Conservation (phyloP, 2,329 filamentous ascomycete genomes). For the Diaporthe humulicola region DNA sequence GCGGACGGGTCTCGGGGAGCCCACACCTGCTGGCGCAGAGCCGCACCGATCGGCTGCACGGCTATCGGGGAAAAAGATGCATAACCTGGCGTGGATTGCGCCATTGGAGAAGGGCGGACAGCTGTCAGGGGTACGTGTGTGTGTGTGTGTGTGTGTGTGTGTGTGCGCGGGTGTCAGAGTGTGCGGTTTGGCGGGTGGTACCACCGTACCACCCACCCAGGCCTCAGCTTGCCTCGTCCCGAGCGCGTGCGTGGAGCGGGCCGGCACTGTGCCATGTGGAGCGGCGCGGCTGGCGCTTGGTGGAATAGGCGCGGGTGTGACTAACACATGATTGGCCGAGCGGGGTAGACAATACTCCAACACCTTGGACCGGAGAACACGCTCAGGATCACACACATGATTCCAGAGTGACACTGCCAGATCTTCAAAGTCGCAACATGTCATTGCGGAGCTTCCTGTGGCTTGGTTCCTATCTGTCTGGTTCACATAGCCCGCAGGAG, state of each 20-base stretch:
- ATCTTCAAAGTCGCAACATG: too few relatives aligned
- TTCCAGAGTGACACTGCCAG: too few relatives aligned
- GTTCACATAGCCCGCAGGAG: too few relatives aligned
- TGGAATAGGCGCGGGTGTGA: not conserved
- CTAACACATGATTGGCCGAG: not conserved
- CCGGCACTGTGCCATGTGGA: conserved; percentile 29
- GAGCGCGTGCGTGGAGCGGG: not conserved
- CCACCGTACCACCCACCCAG: conserved; percentile 15
- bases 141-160: not conserved
- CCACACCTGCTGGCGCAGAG: conserved; percentile 24
- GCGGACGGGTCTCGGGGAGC: conserved; percentile 33
- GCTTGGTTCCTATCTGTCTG: too few relatives aligned
- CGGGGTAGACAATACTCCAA: not conserved
- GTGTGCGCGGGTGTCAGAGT: too few relatives aligned
- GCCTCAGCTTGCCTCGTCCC: not conserved
- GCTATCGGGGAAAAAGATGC: conserved; percentile 38
- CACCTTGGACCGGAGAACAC: not conserved
- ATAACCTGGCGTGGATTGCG: conserved; percentile 37
- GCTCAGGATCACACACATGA: too few relatives aligned
- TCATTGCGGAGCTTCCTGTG: too few relatives aligned
- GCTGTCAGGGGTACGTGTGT: not conserved
- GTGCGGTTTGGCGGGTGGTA: conserved; percentile 2
- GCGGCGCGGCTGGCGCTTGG: not conserved
- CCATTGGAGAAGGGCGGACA: conserved; percentile 14
- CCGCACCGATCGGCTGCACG: conserved; percentile 39